phyloP scores from a whole-genome alignment of 371 early-diverging fungal genomes.

The Chytridiales sp. region DNA sequence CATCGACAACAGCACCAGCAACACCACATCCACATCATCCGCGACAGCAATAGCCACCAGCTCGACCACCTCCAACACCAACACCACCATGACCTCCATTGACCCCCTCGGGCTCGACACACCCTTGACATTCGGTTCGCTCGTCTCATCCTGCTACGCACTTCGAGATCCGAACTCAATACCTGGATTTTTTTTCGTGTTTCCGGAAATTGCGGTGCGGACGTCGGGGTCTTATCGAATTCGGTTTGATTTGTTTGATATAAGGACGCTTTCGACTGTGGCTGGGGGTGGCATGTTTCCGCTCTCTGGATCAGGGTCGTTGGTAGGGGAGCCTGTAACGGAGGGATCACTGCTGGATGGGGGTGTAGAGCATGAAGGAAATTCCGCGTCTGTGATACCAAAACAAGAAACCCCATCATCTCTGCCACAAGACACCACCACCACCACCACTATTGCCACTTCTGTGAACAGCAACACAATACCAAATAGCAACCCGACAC shows the following conservation, averaged over 20 bases:
- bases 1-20: background rate
- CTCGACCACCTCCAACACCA: background rate
- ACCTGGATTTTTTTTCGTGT: constrained; percentile 30
- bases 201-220: constrained; percentile 30
- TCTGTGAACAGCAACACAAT: too few species aligned
- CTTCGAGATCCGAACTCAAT: constrained; percentile 19
- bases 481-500: too few species aligned
- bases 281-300: too few species aligned
- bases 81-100: background rate
- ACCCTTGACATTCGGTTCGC: constrained; percentile 22
- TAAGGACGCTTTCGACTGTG: too few species aligned
- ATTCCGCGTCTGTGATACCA: too few species aligned
- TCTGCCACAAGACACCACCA: too few species aligned
- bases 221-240: constrained; percentile 28
- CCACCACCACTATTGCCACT: too few species aligned
- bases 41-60: background rate
- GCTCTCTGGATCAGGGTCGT: too few species aligned
- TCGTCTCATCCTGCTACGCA: constrained; percentile 26
- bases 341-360: too few species aligned
- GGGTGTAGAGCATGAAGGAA: too few species aligned
- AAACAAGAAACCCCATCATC: too few species aligned
- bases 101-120: background rate
- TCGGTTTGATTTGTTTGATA: constrained; percentile 25
- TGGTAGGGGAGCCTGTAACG: too few species aligned
- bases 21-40: background rate